phyloP scores from a whole-genome alignment of 306 rosid genomes.

The Carpinus fangiana region DNA sequence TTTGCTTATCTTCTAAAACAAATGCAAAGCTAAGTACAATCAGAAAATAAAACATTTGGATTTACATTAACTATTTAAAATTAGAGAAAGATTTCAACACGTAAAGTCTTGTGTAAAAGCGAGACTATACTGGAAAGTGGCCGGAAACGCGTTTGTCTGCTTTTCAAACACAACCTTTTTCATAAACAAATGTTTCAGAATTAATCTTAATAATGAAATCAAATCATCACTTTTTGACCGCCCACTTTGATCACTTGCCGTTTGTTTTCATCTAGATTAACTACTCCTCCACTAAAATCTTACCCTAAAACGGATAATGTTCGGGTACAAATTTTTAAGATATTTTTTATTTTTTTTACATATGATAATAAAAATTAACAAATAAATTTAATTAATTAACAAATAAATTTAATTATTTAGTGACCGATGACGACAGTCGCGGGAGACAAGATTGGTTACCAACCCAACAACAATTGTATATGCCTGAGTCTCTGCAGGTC shows the following conservation, averaged over 20 bases:
- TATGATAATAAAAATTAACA: no score
- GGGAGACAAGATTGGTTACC: no score
- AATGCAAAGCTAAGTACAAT: constrained; percentile 33
- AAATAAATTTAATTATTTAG: no score
- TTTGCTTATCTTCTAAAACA: constrained; percentile 31
- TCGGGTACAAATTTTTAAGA: no score
- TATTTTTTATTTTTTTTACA: no score
- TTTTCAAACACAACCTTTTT: constrained; percentile 41
- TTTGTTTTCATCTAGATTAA: background rate
- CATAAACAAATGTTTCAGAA: background rate
- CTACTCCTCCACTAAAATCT: no score
- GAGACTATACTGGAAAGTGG: background rate
- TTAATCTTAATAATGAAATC: constrained; percentile 26
- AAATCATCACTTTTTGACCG: constrained; percentile 55
- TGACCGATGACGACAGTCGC: no score
- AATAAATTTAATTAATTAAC: no score
- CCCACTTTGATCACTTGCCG: no score
- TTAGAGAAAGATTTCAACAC: constrained; percentile 4
- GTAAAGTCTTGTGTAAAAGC: constrained; percentile 28
- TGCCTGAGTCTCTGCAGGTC: constrained; percentile 30
- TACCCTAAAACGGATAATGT: no score
- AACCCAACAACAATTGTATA: background rate
- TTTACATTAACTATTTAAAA: constrained; percentile 4
- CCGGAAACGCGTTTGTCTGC: constrained; percentile 25
- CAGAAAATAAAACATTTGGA: constrained; percentile 11